A percentile compares a stretch with the other conserved stretches of the same genome.
phyloP scores from a whole-genome alignment of 441 rosid genomes.

The Pelargonium exstipulatum region DNA sequence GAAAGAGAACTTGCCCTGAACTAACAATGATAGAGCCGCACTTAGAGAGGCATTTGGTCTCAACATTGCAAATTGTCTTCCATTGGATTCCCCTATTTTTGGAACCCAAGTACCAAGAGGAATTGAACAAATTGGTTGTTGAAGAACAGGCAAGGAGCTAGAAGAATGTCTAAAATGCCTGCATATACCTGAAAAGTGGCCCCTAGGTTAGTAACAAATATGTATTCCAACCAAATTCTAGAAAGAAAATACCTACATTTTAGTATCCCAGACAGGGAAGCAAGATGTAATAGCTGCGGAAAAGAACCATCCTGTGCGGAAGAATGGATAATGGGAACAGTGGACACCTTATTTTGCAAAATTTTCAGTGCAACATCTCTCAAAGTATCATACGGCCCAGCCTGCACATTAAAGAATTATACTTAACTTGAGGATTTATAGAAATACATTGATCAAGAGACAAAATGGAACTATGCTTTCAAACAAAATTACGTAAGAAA shows the following conservation, averaged over 20 bases:
- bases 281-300: slow-evolving; percentile 58
- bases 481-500: too few species aligned
- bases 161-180: slow-evolving; percentile 56
- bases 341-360: slow-evolving; percentile 46
- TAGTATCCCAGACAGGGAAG: slow-evolving; percentile 58
- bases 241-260: slow-evolving; percentile 41
- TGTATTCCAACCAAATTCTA: slow-evolving; percentile 4
- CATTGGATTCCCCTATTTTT: slow-evolving; percentile 48
- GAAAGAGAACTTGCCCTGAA: slow-evolving; percentile 41
- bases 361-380: slow-evolving; percentile 49
- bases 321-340: slow-evolving; percentile 50
- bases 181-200: slow-evolving; percentile 45
- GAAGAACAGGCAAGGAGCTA: slow-evolving; percentile 48
- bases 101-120: slow-evolving; percentile 60
- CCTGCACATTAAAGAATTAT: slow-evolving; percentile 27
- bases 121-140: slow-evolving; percentile 43
- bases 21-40: slow-evolving; percentile 48
- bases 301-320: slow-evolving; percentile 47
- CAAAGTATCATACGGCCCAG: slow-evolving; percentile 52
- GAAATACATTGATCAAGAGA: too few species aligned
- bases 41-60: slow-evolving; percentile 52
- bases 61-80: slow-evolving; percentile 51
- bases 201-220: slow-evolving; percentile 24
- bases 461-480: too few species aligned
- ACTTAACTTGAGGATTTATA: neutral